Evolutionary conservation across 2,329 filamentous ascomycete genomes (phyloP), one percentile per base, ranked within the genome.

Genomic region (Rutstroemia sp.): DNA sequence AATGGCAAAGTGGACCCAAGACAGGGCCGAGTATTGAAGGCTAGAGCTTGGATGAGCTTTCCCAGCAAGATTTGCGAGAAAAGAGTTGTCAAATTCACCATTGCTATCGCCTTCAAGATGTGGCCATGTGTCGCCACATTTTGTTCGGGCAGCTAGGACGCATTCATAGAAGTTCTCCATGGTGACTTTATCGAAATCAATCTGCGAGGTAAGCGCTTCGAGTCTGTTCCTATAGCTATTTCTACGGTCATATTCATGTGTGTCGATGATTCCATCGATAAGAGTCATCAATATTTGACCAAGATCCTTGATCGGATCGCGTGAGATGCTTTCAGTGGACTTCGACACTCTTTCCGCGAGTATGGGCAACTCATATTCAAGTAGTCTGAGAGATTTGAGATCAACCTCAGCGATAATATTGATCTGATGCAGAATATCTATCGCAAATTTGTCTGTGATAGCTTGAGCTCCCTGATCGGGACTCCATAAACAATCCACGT

Each of bases 1-100:
- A 19, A 92, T 72, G 1, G 89, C 86, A 59, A 96, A 84, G 51
- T 87, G 78, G 27, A 91, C 78, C 83, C 92, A 94, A 5, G 88
- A 86, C 21, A 86, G 72, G 19, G 82, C 79, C 19, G 77, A 72
- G 51, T 72, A 68, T 52, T 62, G 63, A 39, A 70, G 66, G 9
- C 65, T 54, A n/a, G 62, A 55, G 5, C 64, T 58, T 19, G 65
- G 55, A 4, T 65, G 44, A 46, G 68, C 62, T 23, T 59, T 62
- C 18, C 68, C 66, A 34, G 71, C 62, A 30, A 65, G 61, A 38
- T 70, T 65, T 18, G 68, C 62, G 27, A 64, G 19, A 2, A 63
- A 66, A 44, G 63, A 71, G 62, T 54, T 61, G 25, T 59, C 66
- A 59, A 77, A 76, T 66, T 71, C 71, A 39, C 73, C 59, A 4